Evolutionary conservation across 129 eudicot species (phyloP), one percentile per base, ranked within the genome.

Genomic region (sunflower (Helianthus annuus)): DNA sequence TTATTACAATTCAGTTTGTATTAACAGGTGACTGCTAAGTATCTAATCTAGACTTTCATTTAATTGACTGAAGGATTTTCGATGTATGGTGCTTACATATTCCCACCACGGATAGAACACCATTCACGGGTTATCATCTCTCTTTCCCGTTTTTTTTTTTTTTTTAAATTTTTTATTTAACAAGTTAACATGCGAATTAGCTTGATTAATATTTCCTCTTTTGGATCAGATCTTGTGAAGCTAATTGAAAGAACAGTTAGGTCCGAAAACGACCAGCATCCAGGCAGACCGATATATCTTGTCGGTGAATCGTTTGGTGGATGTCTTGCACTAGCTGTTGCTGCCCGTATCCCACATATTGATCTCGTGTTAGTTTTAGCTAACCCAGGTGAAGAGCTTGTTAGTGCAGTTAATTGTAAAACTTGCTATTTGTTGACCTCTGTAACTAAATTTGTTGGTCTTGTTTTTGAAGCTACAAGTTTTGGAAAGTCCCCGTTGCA

Each of bases 51-150:
- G 14, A 27, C 15, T 66, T 14, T 13, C 17, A 9, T 52, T 64
- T 55, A 14, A 22, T 1, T 48, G 17, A 65, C 38, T 80, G 45
- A 58, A 89, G 96, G 86, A 82, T 86, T 17, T 89, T 86, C 39
- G 86, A 89, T 51, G 61, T 89, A 52, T 86, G 96, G 96, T 86
- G 96, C 80, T 64, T 86, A 84, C 93, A 87, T 79, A 87, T 81
- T 71, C 96, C 96, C 64, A 44, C 72, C 59, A 65, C 57, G 48
- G 96, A 90, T 63, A 86, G 87, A 53, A 87, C 96, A 67, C 42
- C 91, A 62, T 90, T 90, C 48, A 16, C 80, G 85, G 93, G 93
- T 90, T 71, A 10, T 69, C 62, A 7, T 69, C 70, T 78, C 53
- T 75, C 64, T 57, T 55, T 51, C 46, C 13, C 38, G 13, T 55